Evolutionary conservation across 2,329 filamentous ascomycete species (phyloP), one percentile per base, ranked within the genome.

Genomic region (Nemania diffusa): DNA sequence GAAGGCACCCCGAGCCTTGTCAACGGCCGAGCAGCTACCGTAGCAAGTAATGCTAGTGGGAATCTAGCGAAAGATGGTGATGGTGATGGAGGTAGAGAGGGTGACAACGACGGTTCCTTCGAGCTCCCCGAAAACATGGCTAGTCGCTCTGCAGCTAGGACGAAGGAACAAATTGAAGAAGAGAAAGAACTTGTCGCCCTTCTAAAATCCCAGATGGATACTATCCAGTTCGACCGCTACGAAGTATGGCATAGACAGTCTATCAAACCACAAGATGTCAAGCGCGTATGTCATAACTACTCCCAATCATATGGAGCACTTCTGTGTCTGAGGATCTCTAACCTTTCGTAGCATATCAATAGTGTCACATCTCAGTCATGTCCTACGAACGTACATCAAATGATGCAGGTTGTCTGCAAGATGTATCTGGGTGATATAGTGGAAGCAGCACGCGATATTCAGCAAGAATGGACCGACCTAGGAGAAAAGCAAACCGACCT

Each of bases 331-430:
- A 5, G 13, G 22, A 0, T 24, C 50, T 57, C 60, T 60, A 53
- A 60, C 60, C 60, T 48, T 62, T 63, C 57, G 4, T 67, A 90
- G 85, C 87, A 94, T 68, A 90, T 93, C 76, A 95, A 94, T 75
- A 91, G 92, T 65, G 93, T 92, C 1, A 90, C 94, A 8, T 93
- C 91, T 0, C 92, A 94, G 77, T 93, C 91, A 1, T 92, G 93
- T 0, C 91, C 91, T 0, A 84, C 87, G 22, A 91, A 88, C 72
- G 90, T 94, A 57, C 90, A 92, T 68, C 88, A 91, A 24, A 90
- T 91, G n/a, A 90, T 94, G 75, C 90, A 89, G 56, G 88, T 90
- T 0, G 91, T 92, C 22, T 89, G 90, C 55, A 95, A 95, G 79
- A 84, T 92, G 68, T 94, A 92, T 76, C 87, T 92, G 3, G 92